Evolutionary conservation across 805 yeast species (phyloP), one percentile per base, ranked within the genome.

Genomic region (Metschnikowia lachancei): DNA sequence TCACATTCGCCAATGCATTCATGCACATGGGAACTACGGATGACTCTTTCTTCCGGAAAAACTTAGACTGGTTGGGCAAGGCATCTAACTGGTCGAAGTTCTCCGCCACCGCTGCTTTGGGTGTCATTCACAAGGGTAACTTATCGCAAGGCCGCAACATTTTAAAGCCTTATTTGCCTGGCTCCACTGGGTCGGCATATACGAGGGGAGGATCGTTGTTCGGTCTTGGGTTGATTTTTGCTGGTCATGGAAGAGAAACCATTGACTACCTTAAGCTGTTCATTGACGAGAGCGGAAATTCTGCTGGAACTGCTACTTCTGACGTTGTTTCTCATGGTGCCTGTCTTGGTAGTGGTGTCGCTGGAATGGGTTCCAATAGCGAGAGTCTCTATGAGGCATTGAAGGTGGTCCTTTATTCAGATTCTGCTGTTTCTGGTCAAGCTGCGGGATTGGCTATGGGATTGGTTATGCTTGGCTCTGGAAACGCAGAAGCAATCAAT

Each of bases 51-150:
- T 86, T 92, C 69, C 79, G 96, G 64, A 79, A 85, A 36, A 94
- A 94, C 62, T 74, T 90, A 60, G 97, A 92, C 59, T 94, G 98
- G 97, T 75, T 94, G 55, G 95, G 95, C 36, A 88, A 90, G 68
- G 97, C 99, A n/a, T 84, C 92, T 39, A 90, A 92, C 67, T 94
- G 99, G 99, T 90, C 97, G 5, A 94, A 92, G 63, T 94, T 94
- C 65, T 83, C 96, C 0, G 97, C 98, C 2, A 92, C 98, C 12
- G 98, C 98, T 8, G 97, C 98, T 12, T 73, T 94, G 51, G 99
- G 99, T 63, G 98, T 92, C 26, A 91, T 94, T 56, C 98, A 94
- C 65, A 87, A 85, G 61, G 98, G 99, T 44, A 92, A 92, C 65
- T 75, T 94, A 47, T 80, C 95, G 0, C 96, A 90, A 63, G 99